Conservation (phyloP, 495 filamentous ascomycete species). For the Paragyromitra xinjiangensis region DNA sequence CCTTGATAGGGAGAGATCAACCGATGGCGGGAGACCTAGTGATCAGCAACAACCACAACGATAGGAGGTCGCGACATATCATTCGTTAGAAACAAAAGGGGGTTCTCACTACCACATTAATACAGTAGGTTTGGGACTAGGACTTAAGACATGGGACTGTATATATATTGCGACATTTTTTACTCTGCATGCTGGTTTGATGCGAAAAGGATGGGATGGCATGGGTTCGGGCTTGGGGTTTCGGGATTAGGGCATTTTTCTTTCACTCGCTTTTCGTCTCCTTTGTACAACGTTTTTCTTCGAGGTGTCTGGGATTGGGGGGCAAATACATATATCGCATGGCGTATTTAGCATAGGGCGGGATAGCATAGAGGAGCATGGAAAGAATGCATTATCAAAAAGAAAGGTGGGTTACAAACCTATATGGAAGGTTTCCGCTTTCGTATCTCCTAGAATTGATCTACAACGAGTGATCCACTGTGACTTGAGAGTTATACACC, state of each 20-base stretch:
- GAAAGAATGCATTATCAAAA: not conserved
- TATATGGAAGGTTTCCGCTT: not conserved
- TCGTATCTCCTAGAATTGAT: not conserved
- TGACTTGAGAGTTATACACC: not conserved
- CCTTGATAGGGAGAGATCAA: slow-evolving; percentile 20
- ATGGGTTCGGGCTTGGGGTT: slow-evolving; percentile 15
- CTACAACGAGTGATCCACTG: slow-evolving; percentile 18
- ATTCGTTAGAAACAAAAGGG: slow-evolving; percentile 10
- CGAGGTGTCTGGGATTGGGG: slow-evolving; percentile 27
- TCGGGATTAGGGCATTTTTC: not conserved
- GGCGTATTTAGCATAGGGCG: slow-evolving; percentile 28
- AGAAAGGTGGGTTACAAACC: not conserved
- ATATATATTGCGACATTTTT: slow-evolving; percentile 27
- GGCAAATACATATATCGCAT: slow-evolving; percentile 32
- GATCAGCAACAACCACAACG: not conserved
- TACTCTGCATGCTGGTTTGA: slow-evolving; percentile 12
- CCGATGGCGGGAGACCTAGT: not conserved
- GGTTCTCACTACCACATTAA: slow-evolving; percentile 10
- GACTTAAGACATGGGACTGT: slow-evolving; percentile 18
- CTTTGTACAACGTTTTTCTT: slow-evolving; percentile 14
- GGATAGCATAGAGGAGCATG: slow-evolving; percentile 14
- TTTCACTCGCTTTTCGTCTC: slow-evolving; percentile 2
- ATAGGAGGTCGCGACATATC: not conserved
- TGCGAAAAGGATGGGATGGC: slow-evolving; percentile 23
- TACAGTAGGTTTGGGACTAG: slow-evolving; percentile 18